phyloP scores from a whole-genome alignment of 495 filamentous ascomycete genomes.

The Xylaria curta region DNA sequence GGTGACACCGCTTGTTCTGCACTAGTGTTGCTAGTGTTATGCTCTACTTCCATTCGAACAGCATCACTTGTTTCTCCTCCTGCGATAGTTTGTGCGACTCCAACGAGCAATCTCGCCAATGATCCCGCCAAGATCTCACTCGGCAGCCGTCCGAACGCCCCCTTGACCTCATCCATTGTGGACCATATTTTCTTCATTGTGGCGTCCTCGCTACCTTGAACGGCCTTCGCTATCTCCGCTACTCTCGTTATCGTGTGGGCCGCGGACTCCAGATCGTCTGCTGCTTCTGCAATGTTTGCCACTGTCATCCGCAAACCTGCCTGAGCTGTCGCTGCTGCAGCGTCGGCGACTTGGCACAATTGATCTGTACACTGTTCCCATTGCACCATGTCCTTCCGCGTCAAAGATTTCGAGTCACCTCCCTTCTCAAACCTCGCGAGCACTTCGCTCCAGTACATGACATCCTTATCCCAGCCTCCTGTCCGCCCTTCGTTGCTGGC shows the following conservation, averaged over 20 bases:
- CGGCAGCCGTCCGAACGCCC: background rate
- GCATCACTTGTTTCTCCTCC: background rate
- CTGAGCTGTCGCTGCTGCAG: conserved; percentile 9
- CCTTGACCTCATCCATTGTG: conserved; percentile 1
- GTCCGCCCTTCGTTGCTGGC: conserved; percentile 5
- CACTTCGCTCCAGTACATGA: conserved; percentile 13
- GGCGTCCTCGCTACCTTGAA: background rate
- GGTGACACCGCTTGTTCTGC: background rate
- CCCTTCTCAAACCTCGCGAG: conserved; percentile 18
- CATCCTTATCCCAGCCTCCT: conserved; percentile 19
- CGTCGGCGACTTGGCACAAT: conserved; percentile 5
- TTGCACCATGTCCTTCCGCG: conserved; percentile 16
- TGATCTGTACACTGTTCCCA: conserved; percentile 13
- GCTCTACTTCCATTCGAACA: background rate
- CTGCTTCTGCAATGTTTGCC: conserved; percentile 7
- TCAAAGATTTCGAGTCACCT: background rate
- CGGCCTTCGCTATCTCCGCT: background rate
- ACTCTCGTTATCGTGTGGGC: conserved; percentile 8
- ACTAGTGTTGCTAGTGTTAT: background rate
- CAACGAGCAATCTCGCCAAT: conserved; percentile 13
- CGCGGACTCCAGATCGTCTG: conserved; percentile 6
- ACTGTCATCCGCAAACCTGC: conserved; percentile 9
- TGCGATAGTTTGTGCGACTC: background rate
- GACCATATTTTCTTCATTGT: conserved; percentile 3
- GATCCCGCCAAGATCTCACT: background rate